These are phyloP conservation scores for Biscogniauxia sp. DNA, from an alignment of 2,329 filamentous ascomycete species.

Conservation along the genomic window DNA sequence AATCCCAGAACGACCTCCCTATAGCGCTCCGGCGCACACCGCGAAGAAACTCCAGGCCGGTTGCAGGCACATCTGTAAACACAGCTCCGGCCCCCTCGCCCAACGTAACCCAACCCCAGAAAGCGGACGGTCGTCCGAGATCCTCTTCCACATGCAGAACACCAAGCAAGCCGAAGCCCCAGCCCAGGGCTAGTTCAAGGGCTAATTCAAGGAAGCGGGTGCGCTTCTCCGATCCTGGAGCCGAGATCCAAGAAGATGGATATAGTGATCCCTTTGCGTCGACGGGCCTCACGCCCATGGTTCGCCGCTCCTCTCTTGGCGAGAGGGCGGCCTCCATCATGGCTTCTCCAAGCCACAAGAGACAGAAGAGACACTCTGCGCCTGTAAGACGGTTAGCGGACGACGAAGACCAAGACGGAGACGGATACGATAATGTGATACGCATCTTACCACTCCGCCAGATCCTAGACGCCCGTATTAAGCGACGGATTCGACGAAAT, in stretches of 20 bases:
- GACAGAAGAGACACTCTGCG: constrained; percentile 45
- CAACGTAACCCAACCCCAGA: constrained; percentile 6
- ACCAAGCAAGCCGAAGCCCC: constrained; percentile 33
- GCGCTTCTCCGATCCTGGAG: constrained; percentile 59
- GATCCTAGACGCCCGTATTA: constrained; percentile 49
- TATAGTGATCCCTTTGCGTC: constrained; percentile 27
- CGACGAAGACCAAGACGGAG: constrained; percentile 13
- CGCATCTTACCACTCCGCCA: constrained; percentile 52
- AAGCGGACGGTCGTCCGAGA: constrained; percentile 14
- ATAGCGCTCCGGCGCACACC: constrained; percentile 56
- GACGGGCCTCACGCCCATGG: constrained; percentile 58
- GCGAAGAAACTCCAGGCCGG: constrained; percentile 37
- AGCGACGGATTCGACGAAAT: constrained; percentile 55
- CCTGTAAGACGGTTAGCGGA: constrained; percentile 26
- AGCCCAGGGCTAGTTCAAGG: constrained; percentile 30
- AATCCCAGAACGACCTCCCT: constrained; percentile 40
- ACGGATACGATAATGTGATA: constrained; percentile 35
- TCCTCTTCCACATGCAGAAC: constrained; percentile 20
- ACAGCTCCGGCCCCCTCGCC: not conserved
- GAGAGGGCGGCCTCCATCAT: constrained; percentile 1
- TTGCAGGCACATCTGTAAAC: constrained; percentile 13
- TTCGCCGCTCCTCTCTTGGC: constrained; percentile 49
- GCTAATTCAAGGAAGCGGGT: constrained; percentile 46
- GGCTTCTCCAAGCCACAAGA: constrained; percentile 31
- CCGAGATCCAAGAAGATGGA: constrained; percentile 28